phyloP scores from a whole-genome alignment of 306 rosid genomes.

The Dryas alaskensis region DNA sequence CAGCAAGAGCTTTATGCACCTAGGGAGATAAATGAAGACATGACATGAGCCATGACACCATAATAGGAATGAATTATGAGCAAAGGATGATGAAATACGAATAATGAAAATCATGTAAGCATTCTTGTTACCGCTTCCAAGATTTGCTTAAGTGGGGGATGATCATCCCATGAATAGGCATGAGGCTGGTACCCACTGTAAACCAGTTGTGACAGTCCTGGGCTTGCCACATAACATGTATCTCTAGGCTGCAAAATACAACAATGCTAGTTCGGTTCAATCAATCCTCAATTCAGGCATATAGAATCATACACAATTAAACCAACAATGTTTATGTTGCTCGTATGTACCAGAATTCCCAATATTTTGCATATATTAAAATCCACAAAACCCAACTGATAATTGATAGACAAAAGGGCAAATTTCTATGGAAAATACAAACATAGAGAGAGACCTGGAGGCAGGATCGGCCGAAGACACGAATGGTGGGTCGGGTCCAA shows the following conservation, averaged over 20 bases:
- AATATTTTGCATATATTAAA: background rate
- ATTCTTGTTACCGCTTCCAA: slow-evolving; percentile 61
- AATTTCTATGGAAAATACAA: background rate
- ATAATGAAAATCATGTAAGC: slow-evolving; percentile 4
- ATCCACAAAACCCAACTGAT: background rate
- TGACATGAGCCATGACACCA: background rate
- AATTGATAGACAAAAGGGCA: background rate
- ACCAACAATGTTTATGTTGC: background rate
- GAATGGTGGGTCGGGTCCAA: slow-evolving; percentile 88
- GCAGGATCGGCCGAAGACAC: slow-evolving; percentile 66
- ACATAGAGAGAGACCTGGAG: slow-evolving; percentile 52
- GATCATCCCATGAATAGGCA: slow-evolving; percentile 84
- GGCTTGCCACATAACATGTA: slow-evolving; percentile 80
- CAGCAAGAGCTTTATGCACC: slow-evolving; percentile 90
- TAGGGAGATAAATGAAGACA: slow-evolving; percentile 29
- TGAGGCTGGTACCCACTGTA: slow-evolving; percentile 86
- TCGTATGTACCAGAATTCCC: background rate
- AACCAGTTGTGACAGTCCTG: slow-evolving; percentile 65
- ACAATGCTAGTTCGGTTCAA: background rate
- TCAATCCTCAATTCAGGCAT: slow-evolving; percentile 2
- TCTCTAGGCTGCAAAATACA: slow-evolving; percentile 75
- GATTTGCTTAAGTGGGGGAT: slow-evolving; percentile 66
- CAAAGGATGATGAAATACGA: background rate
- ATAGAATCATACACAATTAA: background rate
- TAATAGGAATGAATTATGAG: background rate